A percentile compares a stretch with the other conserved stretches of the same genome.
These are phyloP conservation scores for Fusarium sacchari DNA, from an alignment of 2,329 filamentous ascomycete genomes.

Conservation along the genomic window DNA sequence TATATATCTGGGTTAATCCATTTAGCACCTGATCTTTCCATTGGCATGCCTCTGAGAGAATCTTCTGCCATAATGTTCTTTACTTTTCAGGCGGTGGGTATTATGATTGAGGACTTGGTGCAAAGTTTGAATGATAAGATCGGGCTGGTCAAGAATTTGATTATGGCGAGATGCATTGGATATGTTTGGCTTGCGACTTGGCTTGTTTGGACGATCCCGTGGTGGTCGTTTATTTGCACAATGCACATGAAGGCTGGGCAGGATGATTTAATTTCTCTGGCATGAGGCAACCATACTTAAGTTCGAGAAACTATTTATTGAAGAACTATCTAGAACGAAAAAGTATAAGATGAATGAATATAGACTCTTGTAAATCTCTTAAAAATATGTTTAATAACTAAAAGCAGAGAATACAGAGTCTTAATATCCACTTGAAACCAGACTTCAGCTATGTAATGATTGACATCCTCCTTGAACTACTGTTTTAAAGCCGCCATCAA, in stretches of 20 bases:
- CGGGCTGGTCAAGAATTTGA: background rate
- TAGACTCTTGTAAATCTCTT: no score
- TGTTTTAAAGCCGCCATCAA: background rate
- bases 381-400: no score
- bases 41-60: background rate
- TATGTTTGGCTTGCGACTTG: background rate
- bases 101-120: background rate
- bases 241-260: background rate
- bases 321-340: background rate
- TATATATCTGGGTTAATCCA: background rate
- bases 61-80: background rate
- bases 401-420: no score
- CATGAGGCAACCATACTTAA: background rate
- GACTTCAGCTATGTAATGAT: background rate
- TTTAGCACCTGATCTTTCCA: background rate
- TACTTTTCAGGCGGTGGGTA: background rate
- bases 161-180: background rate
- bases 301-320: accelerated
- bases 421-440: accelerated
- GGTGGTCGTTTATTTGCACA: background rate
- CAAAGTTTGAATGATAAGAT: background rate
- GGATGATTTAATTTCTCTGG: background rate
- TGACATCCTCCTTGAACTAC: background rate
- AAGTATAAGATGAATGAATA: no score
- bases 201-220: background rate